These are phyloP conservation scores for Cladosporium halotolerans DNA, from an alignment of 2,329 filamentous ascomycete species.

Conservation along the genomic window DNA sequence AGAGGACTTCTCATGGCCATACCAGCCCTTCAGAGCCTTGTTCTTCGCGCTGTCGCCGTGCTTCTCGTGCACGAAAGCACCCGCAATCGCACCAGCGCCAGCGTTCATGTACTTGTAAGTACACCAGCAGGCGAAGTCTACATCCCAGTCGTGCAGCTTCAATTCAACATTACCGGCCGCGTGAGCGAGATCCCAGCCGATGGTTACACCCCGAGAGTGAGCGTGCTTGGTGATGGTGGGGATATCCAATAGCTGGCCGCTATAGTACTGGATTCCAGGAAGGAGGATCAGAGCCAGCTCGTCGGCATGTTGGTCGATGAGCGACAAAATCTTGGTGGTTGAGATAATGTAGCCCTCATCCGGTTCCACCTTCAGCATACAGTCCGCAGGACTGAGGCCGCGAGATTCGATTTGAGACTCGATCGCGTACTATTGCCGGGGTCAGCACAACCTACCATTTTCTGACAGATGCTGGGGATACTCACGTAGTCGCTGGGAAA, in stretches of 20 bases:
- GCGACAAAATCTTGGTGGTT: constrained; percentile 63
- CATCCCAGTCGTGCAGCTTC: constrained; percentile 76
- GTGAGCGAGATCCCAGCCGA: constrained; percentile 87
- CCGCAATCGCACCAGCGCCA: constrained; percentile 74
- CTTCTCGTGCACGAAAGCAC: constrained; percentile 70
- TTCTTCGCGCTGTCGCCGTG: constrained; percentile 53
- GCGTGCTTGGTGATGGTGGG: constrained; percentile 71
- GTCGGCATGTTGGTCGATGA: constrained; percentile 68
- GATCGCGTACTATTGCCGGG: constrained; percentile 61
- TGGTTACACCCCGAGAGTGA: constrained; percentile 60
- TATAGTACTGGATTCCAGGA: constrained; percentile 88
- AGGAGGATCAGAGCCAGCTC: constrained; percentile 71
- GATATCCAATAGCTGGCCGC: constrained; percentile 82
- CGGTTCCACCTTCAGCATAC: constrained; percentile 65
- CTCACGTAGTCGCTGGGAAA: constrained; percentile 79
- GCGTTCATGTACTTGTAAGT: constrained; percentile 92
- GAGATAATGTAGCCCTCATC: constrained; percentile 56
- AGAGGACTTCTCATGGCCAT: constrained; percentile 69
- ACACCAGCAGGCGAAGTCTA: constrained; percentile 90
- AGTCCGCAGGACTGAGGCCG: constrained; percentile 57
- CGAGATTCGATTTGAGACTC: constrained; percentile 73
- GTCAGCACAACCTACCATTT: background rate
- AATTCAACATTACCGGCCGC: constrained; percentile 78
- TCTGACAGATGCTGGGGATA: background rate
- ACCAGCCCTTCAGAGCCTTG: constrained; percentile 65